These are phyloP conservation scores for Sodiomyces alkalinus DNA, from an alignment of 2,329 filamentous ascomycete genomes.

Conservation along the genomic window DNA sequence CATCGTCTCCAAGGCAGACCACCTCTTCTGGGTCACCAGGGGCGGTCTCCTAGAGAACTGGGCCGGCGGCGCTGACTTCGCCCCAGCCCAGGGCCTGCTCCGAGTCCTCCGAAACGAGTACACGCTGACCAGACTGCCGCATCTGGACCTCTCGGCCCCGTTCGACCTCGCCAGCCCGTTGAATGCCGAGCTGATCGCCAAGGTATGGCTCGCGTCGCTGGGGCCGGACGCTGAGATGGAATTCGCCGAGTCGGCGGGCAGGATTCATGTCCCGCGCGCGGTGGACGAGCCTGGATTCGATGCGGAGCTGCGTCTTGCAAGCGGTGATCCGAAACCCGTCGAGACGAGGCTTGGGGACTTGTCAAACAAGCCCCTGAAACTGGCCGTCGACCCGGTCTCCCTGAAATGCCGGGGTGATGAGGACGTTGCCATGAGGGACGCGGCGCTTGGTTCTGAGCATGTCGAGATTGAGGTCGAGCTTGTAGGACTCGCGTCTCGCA, in stretches of 20 bases:
- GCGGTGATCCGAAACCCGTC: neutral
- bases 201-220: slow-evolving; percentile 1
- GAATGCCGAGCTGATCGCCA: neutral
- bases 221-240: slow-evolving; percentile 3
- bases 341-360: neutral
- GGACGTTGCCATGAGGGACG: neutral
- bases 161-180: slow-evolving; percentile 2
- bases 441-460: slow-evolving; percentile 5
- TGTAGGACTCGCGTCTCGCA: slow-evolving; percentile 7
- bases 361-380: neutral
- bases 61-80: slow-evolving; percentile 5
- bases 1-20: slow-evolving; percentile 5
- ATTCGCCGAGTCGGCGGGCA: slow-evolving; percentile 2
- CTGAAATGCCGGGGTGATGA: neutral
- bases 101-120: slow-evolving; percentile 9
- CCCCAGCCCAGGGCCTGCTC: slow-evolving; percentile 6
- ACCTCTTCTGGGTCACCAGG: slow-evolving; percentile 7
- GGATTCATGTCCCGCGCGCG: slow-evolving; percentile 2
- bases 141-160: no score
- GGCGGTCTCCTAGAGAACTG: slow-evolving; percentile 6
- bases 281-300: slow-evolving; percentile 2
- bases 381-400: neutral
- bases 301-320: no score
- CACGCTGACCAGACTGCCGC: slow-evolving; percentile 4
- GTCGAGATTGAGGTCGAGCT: slow-evolving; percentile 12